Evolutionary conservation across 371 early-diverging fungal genomes (phyloP), one percentile per base, ranked within the genome.

Genomic region (Mucor circinelloides): DNA sequence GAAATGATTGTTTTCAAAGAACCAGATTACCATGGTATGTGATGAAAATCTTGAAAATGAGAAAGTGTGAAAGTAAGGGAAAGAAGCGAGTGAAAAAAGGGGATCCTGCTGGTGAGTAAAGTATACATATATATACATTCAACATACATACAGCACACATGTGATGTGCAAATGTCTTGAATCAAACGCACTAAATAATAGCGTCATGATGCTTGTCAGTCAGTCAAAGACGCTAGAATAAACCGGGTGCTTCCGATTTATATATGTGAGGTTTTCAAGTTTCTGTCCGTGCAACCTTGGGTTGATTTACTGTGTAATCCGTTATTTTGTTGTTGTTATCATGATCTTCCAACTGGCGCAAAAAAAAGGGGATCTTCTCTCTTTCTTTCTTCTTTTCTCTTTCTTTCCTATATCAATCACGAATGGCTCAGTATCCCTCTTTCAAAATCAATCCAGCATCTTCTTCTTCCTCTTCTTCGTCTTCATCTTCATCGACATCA

Each of bases 1-100:
- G 38, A 77, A 77, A 15, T 72, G 70, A 60, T 66, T 68, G 63
- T 77, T 77, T 60, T 77, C 78, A 68, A 77, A 77, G 19, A 75
- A 69, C 78, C 78, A 77, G 60, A 70, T 77, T 30, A 68, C 71
- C 72, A 75, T 72, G 17, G 27, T 12, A 48, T 23, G 52, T 23
- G 0, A 15, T 44, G 9, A 30, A 30, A n/a, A 48, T n/a, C 6
- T 1, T 10, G 36, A 13, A 36, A 40, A 40, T 28, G 9, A 55
- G 28, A 38, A 40, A 21, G 34, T 10, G 8, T 32, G n/a, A 17
- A 10, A 40, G 54, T 28, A 40, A 63, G 8, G 13, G 28, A 55
- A 32, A n/a, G 9, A 30, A 58, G 38, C 19, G 27, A 60, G 25
- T 4, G 40, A 40, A 44, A 48, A 48, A 46, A 8, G 21, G 19